phyloP scores from a whole-genome alignment of 2,329 filamentous ascomycete species.

The Conoideocrella luteorostrata region DNA sequence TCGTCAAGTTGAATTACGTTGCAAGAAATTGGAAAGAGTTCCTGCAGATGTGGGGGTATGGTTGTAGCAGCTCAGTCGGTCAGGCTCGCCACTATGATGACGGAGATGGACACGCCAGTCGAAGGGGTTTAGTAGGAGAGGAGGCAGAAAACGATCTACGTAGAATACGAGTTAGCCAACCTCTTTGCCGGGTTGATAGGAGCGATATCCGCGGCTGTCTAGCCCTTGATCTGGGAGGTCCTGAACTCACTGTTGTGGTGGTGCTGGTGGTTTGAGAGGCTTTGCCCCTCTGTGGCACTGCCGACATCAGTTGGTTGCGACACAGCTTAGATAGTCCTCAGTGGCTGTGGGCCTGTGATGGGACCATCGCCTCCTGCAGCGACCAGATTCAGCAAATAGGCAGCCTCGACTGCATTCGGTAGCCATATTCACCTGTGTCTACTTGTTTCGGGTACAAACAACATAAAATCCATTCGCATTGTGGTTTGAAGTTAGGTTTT shows the following conservation, averaged over 20 bases:
- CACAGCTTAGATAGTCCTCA: too few species aligned
- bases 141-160: neutral
- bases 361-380: too few species aligned
- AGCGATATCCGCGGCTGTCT: neutral
- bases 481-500: too few species aligned
- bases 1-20: neutral
- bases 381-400: constrained; percentile 7
- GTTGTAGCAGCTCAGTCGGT: constrained; percentile 11
- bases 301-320: constrained; percentile 8
- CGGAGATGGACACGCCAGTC: constrained; percentile 4
- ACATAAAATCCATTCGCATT: too few species aligned
- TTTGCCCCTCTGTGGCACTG: constrained; percentile 2
- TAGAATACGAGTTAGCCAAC: neutral
- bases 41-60: constrained; percentile 3
- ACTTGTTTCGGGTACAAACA: neutral
- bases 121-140: neutral
- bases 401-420: constrained; percentile 2
- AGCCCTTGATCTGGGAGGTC: neutral
- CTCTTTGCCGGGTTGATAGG: neutral
- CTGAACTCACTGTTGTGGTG: neutral
- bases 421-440: neutral
- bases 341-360: too few species aligned
- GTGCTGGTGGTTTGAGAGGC: neutral
- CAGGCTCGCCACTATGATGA: neutral
- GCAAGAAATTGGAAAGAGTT: neutral